Evolutionary conservation across 495 filamentous ascomycete species (phyloP), one percentile per base, ranked within the genome.

Genomic region (Hypomontagnella monticulosa): DNA sequence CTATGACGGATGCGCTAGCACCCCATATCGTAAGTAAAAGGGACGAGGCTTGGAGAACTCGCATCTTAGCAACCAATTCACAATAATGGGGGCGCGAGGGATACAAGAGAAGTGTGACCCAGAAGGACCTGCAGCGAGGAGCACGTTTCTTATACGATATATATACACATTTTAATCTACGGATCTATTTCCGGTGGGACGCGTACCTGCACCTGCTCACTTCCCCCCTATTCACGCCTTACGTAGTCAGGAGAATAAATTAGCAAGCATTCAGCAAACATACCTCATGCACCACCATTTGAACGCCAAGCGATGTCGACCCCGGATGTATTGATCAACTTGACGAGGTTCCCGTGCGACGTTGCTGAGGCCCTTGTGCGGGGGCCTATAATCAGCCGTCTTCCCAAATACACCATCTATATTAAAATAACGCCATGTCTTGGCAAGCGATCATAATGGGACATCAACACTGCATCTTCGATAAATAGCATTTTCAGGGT

Each of bases 381-480:
- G 66, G 69, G 56, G 48, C 70, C 62, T 69, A 59, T 61, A 63
- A 60, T 36, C 58, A 57, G 61, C 52, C 62, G 58, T 42, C 27
- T 40, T 66, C 15, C 42, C 18, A 36, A 66, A 72, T 18, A 32
- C 66, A 72, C 63, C 70, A 72, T 72, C 63, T 32, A 72, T 61
- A 67, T 61, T 56, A 57, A 70, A 72, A 70, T 72, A 70, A 70
- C 70, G 70, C 47, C 66, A 72, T 72, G 55, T 53, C 70, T 72
- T 72, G 70, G 70, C 70, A 50, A 37, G 23, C 18, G 18, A 40
- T 53, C 42, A 47, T 36, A 57, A 63, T 37, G 44, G 15, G 30
- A 57, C 52, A 50, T 63, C 47, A 49, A 54, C 36, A 46, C 51
- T 46, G 57, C 61, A 56, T 51, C 51, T 54, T 49, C 52, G 57